Base-by-base conservation (phyloP, 2,329 filamentous ascomycete species). In the Fusarium pseudoanthophilum region DNA sequence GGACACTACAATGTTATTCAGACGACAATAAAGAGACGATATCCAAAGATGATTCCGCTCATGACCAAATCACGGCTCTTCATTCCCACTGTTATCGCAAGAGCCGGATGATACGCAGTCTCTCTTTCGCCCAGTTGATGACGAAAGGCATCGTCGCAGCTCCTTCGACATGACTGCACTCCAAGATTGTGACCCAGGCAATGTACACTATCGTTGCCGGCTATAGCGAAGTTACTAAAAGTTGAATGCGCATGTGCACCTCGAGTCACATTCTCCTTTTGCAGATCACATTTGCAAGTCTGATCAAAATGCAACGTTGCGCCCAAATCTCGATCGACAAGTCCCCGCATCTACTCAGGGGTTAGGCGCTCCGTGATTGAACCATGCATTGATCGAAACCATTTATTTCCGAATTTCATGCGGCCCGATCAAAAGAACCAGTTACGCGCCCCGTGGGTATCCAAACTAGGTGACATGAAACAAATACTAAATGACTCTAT, bases 111-210 rank as follows among this genome's bases (percentile, higher is more conserved):
- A n/a, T n/a, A n/a, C n/a, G n/a, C n/a, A n/a, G n/a, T n/a, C n/a
- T n/a, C n/a, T n/a, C n/a, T n/a, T n/a, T n/a, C n/a, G n/a, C n/a
- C n/a, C n/a, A n/a, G n/a, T n/a, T n/a, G n/a, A n/a, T n/a, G n/a
- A n/a, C n/a, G n/a, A n/a, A 24, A 34, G 4, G 16, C 16, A 26
- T 2, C 2, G 9, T 7, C 11, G 30, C 11, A 52, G n/a, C 11
- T 3, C 26, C 30, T 20, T 26, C 3, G 3, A 20, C 11, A 2
- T 26, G 16, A 1, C n/a, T 24, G 8, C 2, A 0, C 16, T 4
- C 0, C 9, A 0, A 20, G 48, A 3, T 4, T 26, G n/a, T 0
- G 15, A 0, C 11, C 18, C 11, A 52, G n/a, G 0, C 16, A 52
- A 26, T 34, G 30, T 8, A 51, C 26, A 3, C n/a, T 11, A 4